Evolutionary conservation across 768 basidiomycete genomes (phyloP).

Genomic region (Tricholoma furcatifolium): DNA sequence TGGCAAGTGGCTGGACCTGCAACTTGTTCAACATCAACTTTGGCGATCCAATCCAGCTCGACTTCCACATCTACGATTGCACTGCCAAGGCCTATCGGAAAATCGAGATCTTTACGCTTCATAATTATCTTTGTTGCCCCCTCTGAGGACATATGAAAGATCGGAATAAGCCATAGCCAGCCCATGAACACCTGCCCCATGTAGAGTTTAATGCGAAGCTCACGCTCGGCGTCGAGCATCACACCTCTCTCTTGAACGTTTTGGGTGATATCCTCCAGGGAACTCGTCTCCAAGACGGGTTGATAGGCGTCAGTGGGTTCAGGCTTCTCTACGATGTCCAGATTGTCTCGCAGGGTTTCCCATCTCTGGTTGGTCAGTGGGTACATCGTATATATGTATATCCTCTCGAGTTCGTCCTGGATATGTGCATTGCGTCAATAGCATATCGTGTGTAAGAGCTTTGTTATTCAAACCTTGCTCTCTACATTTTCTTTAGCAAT

Average conservation of each 20-base stretch:
- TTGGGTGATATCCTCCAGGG: constrained; percentile 39
- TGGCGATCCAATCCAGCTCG: constrained; percentile 47
- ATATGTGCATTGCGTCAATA: neutral
- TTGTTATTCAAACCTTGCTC: constrained; percentile 29
- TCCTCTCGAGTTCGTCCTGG: constrained; percentile 35
- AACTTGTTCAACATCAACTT: constrained; percentile 1
- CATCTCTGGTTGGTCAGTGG: constrained; percentile 45
- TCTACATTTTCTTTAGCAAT: constrained; percentile 27
- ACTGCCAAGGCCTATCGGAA: constrained; percentile 71
- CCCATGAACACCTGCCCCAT: constrained; percentile 79
- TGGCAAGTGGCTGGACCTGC: constrained; percentile 6
- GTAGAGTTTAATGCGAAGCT: constrained; percentile 70
- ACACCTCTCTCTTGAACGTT: constrained; percentile 38
- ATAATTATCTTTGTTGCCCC: constrained; percentile 41
- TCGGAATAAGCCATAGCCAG: constrained; percentile 86
- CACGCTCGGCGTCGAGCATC: constrained; percentile 62
- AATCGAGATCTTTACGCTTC: constrained; percentile 69
- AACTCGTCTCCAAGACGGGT: constrained; percentile 40
- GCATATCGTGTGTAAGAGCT: neutral
- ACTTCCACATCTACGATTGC: constrained; percentile 66
- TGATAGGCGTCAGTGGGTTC: constrained; percentile 20
- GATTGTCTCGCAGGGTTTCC: constrained; percentile 36
- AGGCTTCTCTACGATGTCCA: constrained; percentile 26
- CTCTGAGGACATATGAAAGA: constrained; percentile 65
- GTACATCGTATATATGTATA: constrained; percentile 43